These are phyloP conservation scores for Baeospora myosura DNA, from an alignment of 1,284 basidiomycete genomes.

Conservation along the genomic window DNA sequence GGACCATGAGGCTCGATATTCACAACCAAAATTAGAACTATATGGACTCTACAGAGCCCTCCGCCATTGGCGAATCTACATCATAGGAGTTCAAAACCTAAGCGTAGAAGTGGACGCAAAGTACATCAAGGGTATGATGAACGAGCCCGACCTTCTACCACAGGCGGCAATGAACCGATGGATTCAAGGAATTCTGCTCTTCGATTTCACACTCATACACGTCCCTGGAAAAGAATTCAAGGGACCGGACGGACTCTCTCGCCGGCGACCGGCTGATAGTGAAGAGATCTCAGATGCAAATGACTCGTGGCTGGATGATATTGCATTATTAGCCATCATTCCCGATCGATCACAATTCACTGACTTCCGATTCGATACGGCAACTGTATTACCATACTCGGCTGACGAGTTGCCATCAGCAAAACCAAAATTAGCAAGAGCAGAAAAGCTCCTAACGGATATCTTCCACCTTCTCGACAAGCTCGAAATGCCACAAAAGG, in stretches of 20 bases:
- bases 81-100: constrained; percentile 23
- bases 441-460: no score
- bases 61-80: constrained; percentile 15
- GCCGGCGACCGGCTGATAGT: constrained; percentile 11
- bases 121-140: constrained; percentile 29
- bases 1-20: constrained; percentile 24
- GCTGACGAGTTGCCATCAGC: no score
- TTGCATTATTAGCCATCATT: neutral
- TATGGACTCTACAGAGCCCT: constrained; percentile 24
- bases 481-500: no score
- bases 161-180: constrained; percentile 29
- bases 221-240: constrained; percentile 19
- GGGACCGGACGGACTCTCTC: constrained; percentile 28
- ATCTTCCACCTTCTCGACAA: no score
- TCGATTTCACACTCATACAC: constrained; percentile 23
- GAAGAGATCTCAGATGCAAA: constrained; percentile 11
- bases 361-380: no score
- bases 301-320: constrained; percentile 26
- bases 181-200: constrained; percentile 24
- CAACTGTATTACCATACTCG: no score
- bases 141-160: constrained; percentile 26
- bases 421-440: no score
- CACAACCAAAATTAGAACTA: constrained; percentile 26
- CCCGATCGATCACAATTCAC: no score
- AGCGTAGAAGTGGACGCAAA: constrained; percentile 27